A percentile compares a stretch with the other conserved stretches of the same genome.
Conservation (phyloP, 805 yeast genomes). For the Candida ortonii region DNA sequence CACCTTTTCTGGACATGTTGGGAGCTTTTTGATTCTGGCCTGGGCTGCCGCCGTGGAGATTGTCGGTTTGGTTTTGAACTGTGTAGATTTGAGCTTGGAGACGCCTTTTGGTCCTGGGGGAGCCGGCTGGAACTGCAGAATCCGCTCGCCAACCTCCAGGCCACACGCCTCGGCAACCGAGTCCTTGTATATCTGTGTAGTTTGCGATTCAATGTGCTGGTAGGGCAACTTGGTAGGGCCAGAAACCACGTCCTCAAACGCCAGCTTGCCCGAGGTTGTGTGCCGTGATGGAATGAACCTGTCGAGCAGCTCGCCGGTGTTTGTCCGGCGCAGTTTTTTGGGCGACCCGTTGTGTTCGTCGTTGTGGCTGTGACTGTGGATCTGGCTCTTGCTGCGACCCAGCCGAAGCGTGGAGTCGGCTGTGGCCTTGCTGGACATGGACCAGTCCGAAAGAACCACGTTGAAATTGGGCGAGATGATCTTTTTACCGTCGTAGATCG, state of each 20-base stretch:
- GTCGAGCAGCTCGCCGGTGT: slow-evolving; percentile 42
- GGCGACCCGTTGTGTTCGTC: slow-evolving; percentile 23
- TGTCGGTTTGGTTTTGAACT: slow-evolving; percentile 23
- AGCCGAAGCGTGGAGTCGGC: slow-evolving; percentile 6
- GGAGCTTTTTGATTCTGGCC: slow-evolving; percentile 71
- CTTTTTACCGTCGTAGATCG: slow-evolving; percentile 30
- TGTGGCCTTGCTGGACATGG: slow-evolving; percentile 17
- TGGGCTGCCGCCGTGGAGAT: slow-evolving; percentile 48
- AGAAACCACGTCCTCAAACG: slow-evolving; percentile 22
- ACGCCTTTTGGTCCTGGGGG: slow-evolving; percentile 60
- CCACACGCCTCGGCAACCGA: slow-evolving; percentile 97
- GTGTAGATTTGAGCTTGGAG: slow-evolving; percentile 15
- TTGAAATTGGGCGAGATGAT: slow-evolving; percentile 35
- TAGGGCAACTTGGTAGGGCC: slow-evolving; percentile 45
- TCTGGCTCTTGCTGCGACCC: too few relatives aligned
- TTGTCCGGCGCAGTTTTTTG: slow-evolving; percentile 29
- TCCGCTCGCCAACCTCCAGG: slow-evolving; percentile 72
- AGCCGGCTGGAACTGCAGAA: slow-evolving; percentile 79
- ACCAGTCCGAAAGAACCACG: slow-evolving; percentile 36
- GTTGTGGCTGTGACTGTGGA: slow-evolving; percentile 5
- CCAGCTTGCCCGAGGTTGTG: slow-evolving; percentile 45
- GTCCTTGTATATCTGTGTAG: slow-evolving; percentile 59
- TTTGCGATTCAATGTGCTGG: slow-evolving; percentile 53
- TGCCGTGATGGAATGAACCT: slow-evolving; percentile 61
- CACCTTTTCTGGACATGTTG: slow-evolving; percentile 87